phyloP scores from a whole-genome alignment of 2,329 filamentous ascomycete species.

The Penicillium sp. region DNA sequence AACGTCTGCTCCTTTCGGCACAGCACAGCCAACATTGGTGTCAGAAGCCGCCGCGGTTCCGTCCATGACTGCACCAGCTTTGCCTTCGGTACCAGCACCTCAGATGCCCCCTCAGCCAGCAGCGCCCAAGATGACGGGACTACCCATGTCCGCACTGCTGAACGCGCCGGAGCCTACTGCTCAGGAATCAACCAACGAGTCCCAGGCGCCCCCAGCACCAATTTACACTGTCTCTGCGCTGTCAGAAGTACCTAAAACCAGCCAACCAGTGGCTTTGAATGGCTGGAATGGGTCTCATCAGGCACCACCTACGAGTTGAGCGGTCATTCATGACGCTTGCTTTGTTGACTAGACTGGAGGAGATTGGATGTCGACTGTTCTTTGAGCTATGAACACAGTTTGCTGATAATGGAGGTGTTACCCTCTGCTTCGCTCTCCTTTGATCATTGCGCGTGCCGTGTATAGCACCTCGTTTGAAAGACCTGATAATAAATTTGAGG shows the following conservation, averaged over 20 bases:
- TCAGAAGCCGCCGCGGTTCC: background rate
- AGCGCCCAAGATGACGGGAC: conserved; percentile 1
- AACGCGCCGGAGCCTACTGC: background rate
- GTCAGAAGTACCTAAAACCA: conserved; percentile 1
- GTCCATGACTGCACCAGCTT: background rate
- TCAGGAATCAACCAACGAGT: background rate
- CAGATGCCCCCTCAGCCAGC: conserved; percentile 2
- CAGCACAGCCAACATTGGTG: background rate
- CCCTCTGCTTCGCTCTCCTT: background rate
- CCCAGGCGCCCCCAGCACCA: background rate
- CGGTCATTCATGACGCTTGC: background rate
- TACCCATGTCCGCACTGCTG: background rate
- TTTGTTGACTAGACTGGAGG: background rate
- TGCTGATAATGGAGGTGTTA: conserved; percentile 4
- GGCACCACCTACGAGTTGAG: background rate
- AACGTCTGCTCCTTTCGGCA: conserved; percentile 3
- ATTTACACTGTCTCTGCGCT: background rate
- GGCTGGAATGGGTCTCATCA: conserved; percentile 2
- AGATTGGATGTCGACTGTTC: background rate
- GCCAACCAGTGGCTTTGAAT: conserved; percentile 9
- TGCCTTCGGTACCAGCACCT: background rate
- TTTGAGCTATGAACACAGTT: conserved; percentile 1
- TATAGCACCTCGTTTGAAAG: background rate
- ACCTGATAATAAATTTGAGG: background rate
- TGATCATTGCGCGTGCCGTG: background rate